These are phyloP conservation scores for Beauveria caledonica DNA, from an alignment of 2,329 filamentous ascomycete genomes.

Conservation along the genomic window DNA sequence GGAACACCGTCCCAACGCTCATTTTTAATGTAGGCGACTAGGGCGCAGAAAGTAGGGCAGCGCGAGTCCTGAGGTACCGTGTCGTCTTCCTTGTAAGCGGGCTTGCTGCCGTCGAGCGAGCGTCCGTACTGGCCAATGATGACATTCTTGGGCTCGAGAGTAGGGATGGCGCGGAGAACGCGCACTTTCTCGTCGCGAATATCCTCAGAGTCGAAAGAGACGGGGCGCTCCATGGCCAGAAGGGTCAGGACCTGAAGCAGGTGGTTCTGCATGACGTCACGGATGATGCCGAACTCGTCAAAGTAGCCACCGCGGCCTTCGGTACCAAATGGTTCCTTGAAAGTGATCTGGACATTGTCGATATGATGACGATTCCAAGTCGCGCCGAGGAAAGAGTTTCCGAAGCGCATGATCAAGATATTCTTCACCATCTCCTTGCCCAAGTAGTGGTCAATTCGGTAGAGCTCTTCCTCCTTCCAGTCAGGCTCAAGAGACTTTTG, in stretches of 20 bases:
- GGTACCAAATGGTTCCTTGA: constrained; percentile 98
- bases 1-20: constrained; percentile 98
- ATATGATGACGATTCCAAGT: constrained; percentile 99
- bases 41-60: constrained; percentile 95
- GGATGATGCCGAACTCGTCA: constrained; percentile 98
- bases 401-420: constrained; percentile 93
- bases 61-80: constrained; percentile 95
- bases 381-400: constrained; percentile 96
- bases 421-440: constrained; percentile 99
- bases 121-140: constrained; percentile 98
- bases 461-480: constrained; percentile 98
- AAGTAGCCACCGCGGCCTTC: constrained; percentile 98
- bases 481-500: constrained; percentile 92
- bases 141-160: constrained; percentile 98
- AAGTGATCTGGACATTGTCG: constrained; percentile 97
- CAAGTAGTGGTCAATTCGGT: constrained; percentile 98
- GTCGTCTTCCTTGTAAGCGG: constrained; percentile 96
- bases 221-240: constrained; percentile 94
- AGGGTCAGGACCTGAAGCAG: constrained; percentile 92
- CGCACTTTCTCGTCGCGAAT: constrained; percentile 98
- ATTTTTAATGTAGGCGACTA: constrained; percentile 98
- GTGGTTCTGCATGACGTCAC: constrained; percentile 99
- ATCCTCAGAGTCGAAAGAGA: constrained; percentile 96
- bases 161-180: constrained; percentile 84
- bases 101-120: constrained; percentile 92